Conservation (phyloP, 164 flowering plant species). For the Piper longum region DNA sequence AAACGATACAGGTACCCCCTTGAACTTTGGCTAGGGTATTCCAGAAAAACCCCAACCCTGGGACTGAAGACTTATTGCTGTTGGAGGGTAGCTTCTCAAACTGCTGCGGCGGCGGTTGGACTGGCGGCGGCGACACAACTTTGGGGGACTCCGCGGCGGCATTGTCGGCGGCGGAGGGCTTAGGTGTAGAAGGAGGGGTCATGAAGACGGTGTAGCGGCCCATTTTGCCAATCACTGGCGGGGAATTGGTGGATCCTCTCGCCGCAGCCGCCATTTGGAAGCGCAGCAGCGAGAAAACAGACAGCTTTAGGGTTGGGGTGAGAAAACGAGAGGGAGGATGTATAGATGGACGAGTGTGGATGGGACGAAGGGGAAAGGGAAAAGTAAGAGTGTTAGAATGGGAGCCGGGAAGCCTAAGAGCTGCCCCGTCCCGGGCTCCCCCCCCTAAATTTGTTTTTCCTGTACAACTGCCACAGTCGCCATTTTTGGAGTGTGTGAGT, state of each 20-base stretch:
- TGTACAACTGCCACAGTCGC: too few species aligned
- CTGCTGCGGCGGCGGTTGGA: slow-evolving; percentile 53
- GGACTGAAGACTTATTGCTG: slow-evolving; percentile 6
- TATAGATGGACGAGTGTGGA: too few species aligned
- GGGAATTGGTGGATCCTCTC: slow-evolving; percentile 34
- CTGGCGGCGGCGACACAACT: slow-evolving; percentile 26
- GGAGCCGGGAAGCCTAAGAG: too few species aligned
- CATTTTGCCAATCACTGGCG: slow-evolving; percentile 80
- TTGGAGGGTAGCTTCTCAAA: slow-evolving; percentile 19
- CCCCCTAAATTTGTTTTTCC: too few species aligned
- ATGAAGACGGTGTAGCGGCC: slow-evolving; percentile 94
- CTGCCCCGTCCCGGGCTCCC: too few species aligned
- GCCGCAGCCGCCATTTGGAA: slow-evolving; percentile 3
- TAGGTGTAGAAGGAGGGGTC: slow-evolving; percentile 34
- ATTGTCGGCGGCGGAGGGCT: background rate
- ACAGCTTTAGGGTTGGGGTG: too few species aligned
- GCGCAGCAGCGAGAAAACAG: too few species aligned
- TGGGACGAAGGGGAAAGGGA: too few species aligned
- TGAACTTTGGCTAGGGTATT: slow-evolving; percentile 64
- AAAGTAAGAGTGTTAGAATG: too few species aligned
- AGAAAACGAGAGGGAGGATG: too few species aligned
- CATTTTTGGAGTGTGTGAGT: too few species aligned
- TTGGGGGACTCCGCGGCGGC: background rate
- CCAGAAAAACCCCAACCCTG: slow-evolving; percentile 43
- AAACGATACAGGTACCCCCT: slow-evolving; percentile 30